Base-by-base conservation (phyloP, 2,329 filamentous ascomycete species). In the Aspergillus glaucus region DNA sequence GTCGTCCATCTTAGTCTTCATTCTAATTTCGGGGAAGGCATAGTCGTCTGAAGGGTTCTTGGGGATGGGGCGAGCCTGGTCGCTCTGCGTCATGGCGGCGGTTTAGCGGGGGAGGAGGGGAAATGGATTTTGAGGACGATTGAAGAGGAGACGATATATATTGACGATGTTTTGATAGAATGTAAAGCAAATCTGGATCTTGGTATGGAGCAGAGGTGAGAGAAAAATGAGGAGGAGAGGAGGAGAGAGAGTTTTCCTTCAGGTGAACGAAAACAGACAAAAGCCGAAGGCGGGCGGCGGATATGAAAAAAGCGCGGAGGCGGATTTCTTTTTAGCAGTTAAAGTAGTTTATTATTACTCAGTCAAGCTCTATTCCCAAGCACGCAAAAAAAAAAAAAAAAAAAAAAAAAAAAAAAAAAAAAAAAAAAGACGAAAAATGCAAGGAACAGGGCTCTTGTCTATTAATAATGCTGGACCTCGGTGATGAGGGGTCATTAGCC, bases 1-100 rank as follows among this genome's bases (percentile, higher is more conserved):
- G 50, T 77, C 70, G 14, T 68, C 62, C 71, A 76, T 73, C 51
- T 66, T 68, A 50, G 62, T 68, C 63, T 72, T 75, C 49, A 77
- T 57, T 47, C 73, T 70, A 39, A 65, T 55, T 45, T 70, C 65
- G 2, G 74, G 73, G 48, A 77, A 75, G 32, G 58, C 55, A 57
- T 76, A 77, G 48, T 69, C 65, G 39, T 69, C 65, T 43, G 54
- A 47, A 9, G 55, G 53, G 36, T 54, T 34, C 42, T 57, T 57
- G 44, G 62, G 62, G 47, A 62, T 57, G 26, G 26, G 10, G 26
- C 34, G n/a, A 37, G 17, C 34, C 52, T 65, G 54, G 37, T 65
- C 59, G 51, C 57, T 60, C 53, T 60, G 61, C 39, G 56, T 54
- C 62, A 66, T 57, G 64, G 59, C 59, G 63, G 58, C 40, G 49